phyloP scores from a whole-genome alignment of 2,329 filamentous ascomycete species.

The Clarireedia monteithiana region DNA sequence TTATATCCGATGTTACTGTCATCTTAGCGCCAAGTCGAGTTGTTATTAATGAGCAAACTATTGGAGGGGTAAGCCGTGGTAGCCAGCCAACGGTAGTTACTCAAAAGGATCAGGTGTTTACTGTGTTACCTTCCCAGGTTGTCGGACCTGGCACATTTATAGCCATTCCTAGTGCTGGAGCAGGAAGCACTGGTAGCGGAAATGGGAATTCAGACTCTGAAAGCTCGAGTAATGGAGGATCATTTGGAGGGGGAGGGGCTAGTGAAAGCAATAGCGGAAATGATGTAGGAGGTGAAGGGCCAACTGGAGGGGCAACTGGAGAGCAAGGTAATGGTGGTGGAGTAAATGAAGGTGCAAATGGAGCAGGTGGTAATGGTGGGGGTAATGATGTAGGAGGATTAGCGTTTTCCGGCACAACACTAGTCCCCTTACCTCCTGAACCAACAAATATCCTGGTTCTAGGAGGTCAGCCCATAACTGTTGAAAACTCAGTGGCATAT shows the following conservation, averaged over 20 bases:
- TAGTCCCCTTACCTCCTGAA: background rate
- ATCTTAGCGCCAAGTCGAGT: constrained; percentile 18
- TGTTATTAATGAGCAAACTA: constrained; percentile 19
- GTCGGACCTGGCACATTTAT: constrained; percentile 18
- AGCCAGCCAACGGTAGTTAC: constrained; percentile 14
- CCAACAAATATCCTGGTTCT: constrained; percentile 21
- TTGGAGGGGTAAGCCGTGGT: constrained; percentile 9
- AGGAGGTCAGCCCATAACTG: constrained; percentile 4
- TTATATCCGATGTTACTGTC: constrained; percentile 16
- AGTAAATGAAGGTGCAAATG: background rate
- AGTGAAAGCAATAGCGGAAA: background rate
- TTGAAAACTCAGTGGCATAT: constrained; percentile 14
- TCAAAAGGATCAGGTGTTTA: constrained; percentile 21
- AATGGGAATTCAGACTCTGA: background rate
- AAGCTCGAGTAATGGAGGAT: background rate
- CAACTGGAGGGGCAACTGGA: background rate
- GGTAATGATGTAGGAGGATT: constrained; percentile 10
- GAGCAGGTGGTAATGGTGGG: no score
- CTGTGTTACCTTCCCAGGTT: constrained; percentile 22
- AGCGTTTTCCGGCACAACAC: constrained; percentile 20
- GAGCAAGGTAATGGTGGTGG: background rate
- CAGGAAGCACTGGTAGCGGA: background rate
- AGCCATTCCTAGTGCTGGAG: constrained; percentile 13
- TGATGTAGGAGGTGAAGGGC: background rate
- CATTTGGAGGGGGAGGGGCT: background rate